A percentile compares a stretch with the other conserved stretches of the same genome.
phyloP scores from a whole-genome alignment of 1,139 yeast species.

The Suhomyces bokatorum region DNA sequence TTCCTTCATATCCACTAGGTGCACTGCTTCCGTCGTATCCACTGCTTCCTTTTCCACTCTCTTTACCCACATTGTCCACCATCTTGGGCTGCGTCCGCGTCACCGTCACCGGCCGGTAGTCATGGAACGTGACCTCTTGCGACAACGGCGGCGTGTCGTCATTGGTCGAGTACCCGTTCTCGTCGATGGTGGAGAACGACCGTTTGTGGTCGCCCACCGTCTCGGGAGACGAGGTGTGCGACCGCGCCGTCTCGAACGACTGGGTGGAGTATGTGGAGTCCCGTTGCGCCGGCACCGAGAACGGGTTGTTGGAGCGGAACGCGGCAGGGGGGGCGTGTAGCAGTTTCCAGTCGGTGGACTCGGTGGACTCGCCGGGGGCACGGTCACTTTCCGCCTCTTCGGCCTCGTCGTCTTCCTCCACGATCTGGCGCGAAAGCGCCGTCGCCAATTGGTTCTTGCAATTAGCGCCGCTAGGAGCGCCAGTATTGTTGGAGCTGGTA shows the following conservation, averaged over 20 bases:
- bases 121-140: slow-evolving; percentile 27
- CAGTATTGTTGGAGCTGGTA: too few species aligned
- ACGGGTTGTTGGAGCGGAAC: slow-evolving; percentile 8
- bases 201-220: slow-evolving; percentile 9
- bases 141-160: slow-evolving; percentile 29
- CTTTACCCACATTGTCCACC: too few species aligned
- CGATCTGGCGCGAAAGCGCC: slow-evolving; percentile 10
- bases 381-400: too few species aligned
- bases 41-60: too few species aligned
- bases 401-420: slow-evolving; percentile 31
- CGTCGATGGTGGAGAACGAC: slow-evolving; percentile 22
- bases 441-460: background rate
- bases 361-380: too few species aligned
- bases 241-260: slow-evolving; percentile 33
- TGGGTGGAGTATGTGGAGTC: slow-evolving; percentile 26
- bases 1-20: too few species aligned
- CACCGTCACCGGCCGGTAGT: slow-evolving; percentile 10
- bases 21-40: too few species aligned
- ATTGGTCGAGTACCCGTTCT: slow-evolving; percentile 20
- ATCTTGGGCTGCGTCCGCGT: slow-evolving; percentile 8
- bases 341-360: too few species aligned
- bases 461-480: too few species aligned
- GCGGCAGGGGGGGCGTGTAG: slow-evolving; percentile 1
- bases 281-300: slow-evolving; percentile 10
- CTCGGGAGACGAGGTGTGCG: slow-evolving; percentile 12